Percentiles rank a stretch among this genome's conserved stretches.
These are phyloP conservation scores for Fusarium nodosum DNA, from an alignment of 2,329 filamentous ascomycete species.

Conservation along the genomic window DNA sequence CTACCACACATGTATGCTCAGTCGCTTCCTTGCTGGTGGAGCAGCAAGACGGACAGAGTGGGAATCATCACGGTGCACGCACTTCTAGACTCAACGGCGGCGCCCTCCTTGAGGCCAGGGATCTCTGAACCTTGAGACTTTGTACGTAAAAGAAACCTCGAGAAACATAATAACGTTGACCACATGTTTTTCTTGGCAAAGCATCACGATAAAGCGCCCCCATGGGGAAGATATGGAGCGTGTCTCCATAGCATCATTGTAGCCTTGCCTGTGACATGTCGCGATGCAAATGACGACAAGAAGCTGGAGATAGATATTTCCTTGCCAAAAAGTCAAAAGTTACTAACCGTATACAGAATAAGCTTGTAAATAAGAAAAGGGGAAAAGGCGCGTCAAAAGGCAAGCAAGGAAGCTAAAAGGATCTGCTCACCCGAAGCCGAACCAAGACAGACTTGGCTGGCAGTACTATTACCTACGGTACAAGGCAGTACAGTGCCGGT, in stretches of 20 bases:
- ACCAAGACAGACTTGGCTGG: background rate
- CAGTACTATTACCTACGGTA: background rate
- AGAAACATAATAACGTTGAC: constrained; percentile 34
- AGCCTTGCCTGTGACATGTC: constrained; percentile 2
- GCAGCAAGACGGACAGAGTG: background rate
- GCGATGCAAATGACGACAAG: constrained; percentile 11
- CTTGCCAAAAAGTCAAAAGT: background rate
- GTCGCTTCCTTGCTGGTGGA: constrained; percentile 19
- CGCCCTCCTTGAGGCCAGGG: background rate
- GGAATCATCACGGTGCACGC: constrained; percentile 24
- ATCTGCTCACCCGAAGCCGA: constrained; percentile 25
- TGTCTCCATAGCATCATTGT: constrained; percentile 3
- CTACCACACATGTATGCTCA: constrained; percentile 24
- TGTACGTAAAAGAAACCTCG: constrained; percentile 38
- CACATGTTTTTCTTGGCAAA: constrained; percentile 30
- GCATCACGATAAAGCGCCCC: constrained; percentile 25
- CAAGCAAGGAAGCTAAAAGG: constrained; percentile 17
- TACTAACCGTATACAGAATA: constrained; percentile 18
- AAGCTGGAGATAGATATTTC: background rate
- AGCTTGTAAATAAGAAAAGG: constrained; percentile 24
- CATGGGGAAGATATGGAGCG: constrained; percentile 34
- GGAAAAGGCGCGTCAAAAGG: background rate
- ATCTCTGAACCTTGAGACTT: constrained; percentile 7
- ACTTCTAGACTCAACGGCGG: constrained; percentile 22
- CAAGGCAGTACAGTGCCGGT: background rate